phyloP scores from a whole-genome alignment of 192 early-diverging fungal species.

The Polychytrium aggregatum region DNA sequence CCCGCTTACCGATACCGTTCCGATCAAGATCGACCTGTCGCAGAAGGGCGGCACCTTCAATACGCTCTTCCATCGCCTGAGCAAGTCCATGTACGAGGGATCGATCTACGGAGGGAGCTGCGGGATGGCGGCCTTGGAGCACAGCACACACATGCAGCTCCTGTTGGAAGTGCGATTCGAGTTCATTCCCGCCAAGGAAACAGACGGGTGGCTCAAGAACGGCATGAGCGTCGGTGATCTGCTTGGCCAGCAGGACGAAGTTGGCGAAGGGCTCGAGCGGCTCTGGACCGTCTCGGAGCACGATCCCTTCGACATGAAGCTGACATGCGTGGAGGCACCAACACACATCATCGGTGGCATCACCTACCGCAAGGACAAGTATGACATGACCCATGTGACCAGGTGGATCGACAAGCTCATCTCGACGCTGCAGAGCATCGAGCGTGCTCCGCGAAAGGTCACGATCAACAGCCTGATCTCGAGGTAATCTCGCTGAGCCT shows the following conservation, averaged over 20 bases:
- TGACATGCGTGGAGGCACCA: constrained; percentile 29
- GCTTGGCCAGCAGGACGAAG: constrained; percentile 3
- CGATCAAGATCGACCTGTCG: constrained; percentile 33
- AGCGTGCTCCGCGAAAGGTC: too few relatives aligned
- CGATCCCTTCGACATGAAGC: constrained; percentile 21
- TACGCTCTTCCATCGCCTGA: constrained; percentile 13
- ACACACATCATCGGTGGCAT: constrained; percentile 23
- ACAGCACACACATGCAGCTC: constrained; percentile 12
- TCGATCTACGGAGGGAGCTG: constrained; percentile 15
- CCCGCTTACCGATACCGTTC: constrained; percentile 34
- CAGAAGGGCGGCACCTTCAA: constrained; percentile 33
- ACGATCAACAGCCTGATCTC: too few relatives aligned
- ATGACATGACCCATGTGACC: constrained; percentile 28
- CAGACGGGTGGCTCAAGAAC: constrained; percentile 10
- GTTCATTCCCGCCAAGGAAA: constrained; percentile 22
- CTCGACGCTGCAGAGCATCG: constrained; percentile 34
- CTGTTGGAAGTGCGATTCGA: constrained; percentile 34
- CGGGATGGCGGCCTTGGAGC: too few relatives aligned
- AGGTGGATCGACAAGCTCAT: constrained; percentile 36
- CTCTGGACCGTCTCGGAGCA: constrained; percentile 23
- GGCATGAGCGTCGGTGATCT: constrained; percentile 21
- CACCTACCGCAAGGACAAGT: constrained; percentile 18
- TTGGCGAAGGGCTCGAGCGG: constrained; percentile 7
- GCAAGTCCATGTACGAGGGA: constrained; percentile 12
- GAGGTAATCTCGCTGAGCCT: too few relatives aligned